phyloP scores from a whole-genome alignment of 2,329 filamentous ascomycete species.

The Fusarium mangiferae region DNA sequence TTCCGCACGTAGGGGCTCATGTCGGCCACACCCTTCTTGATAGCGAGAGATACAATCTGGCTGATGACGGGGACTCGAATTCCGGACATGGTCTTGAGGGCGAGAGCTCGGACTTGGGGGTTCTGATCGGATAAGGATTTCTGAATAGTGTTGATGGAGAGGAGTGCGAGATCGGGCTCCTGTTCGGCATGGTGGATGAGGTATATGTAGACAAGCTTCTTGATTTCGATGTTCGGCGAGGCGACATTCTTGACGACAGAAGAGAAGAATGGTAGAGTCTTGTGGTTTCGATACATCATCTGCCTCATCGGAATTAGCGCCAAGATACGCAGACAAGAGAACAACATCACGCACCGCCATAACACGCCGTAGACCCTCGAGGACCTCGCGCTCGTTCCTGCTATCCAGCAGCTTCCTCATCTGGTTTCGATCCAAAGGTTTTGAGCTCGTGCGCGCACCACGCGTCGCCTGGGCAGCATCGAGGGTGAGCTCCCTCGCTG shows the following conservation, averaged over 20 bases:
- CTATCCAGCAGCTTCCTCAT: slow-evolving; percentile 96
- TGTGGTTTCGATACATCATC: slow-evolving; percentile 95
- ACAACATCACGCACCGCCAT: slow-evolving; percentile 73
- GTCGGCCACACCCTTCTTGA: slow-evolving; percentile 91
- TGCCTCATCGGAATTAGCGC: slow-evolving; percentile 50
- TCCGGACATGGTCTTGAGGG: slow-evolving; percentile 94
- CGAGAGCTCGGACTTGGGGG: slow-evolving; percentile 89
- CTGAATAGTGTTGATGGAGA: slow-evolving; percentile 99
- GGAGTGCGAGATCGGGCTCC: slow-evolving; percentile 91
- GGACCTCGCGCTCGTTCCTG: slow-evolving; percentile 88
- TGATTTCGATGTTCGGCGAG: slow-evolving; percentile 91
- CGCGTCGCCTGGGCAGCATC: slow-evolving; percentile 94
- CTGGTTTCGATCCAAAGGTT: slow-evolving; percentile 79
- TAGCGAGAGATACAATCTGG: slow-evolving; percentile 94
- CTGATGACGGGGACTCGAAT: slow-evolving; percentile 98
- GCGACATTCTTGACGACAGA: slow-evolving; percentile 98
- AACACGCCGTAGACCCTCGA: slow-evolving; percentile 90
- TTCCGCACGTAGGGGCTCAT: slow-evolving; percentile 96
- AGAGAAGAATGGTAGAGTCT: slow-evolving; percentile 94
- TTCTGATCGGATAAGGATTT: slow-evolving; percentile 95
- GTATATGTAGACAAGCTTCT: slow-evolving; percentile 99
- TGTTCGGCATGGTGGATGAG: slow-evolving; percentile 95
- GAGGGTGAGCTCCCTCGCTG: slow-evolving; percentile 95
- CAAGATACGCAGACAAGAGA: background rate
- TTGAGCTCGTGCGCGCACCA: slow-evolving; percentile 68